Base-by-base conservation (phyloP, 768 basidiomycete species). In the Hypsizygus marmoreus region DNA sequence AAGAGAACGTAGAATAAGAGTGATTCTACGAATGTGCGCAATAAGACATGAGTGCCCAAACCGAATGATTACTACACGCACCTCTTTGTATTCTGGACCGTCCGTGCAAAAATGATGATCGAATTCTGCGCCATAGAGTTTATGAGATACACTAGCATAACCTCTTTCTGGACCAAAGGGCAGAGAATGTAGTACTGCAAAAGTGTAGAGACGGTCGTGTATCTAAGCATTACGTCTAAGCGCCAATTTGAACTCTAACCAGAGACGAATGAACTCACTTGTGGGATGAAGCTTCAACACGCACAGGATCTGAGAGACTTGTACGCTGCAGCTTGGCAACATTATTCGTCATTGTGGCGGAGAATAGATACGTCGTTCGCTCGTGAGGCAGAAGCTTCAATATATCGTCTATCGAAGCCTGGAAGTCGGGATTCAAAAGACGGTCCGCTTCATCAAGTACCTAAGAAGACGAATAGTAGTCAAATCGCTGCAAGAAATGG, bases 401-500 rank as follows among this genome's bases (percentile, higher is more conserved):
- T 57, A 98, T 93, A 71, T 91, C 91, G 70, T 97, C 95, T 56
- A 97, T 90, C 36, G 87, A 86, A 34, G 86, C 83, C 22, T 91
- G 91, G 54, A 97, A 97, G 63, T 97, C 95, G 79, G 97, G 83
- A 65, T 97, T 93, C 34, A 97, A 72, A 22, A 98, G 69, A 37
- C 94, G 80, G 68, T 97, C 95, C 4, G 95, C 95, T 70, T 97
- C 95, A 54, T 97, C 95, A 57, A 98, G 72, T n/a, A 97, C 91
- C 93, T 95, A 53, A 4, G n/a, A n/a, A n/a, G n/a, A n/a, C n/a
- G n/a, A n/a, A n/a, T n/a, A n/a, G n/a, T n/a, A n/a, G n/a, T n/a
- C n/a, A n/a, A n/a, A n/a, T n/a, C n/a, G n/a, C n/a, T n/a, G n/a
- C n/a, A n/a, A n/a, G n/a, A 10, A 20, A n/a, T n/a, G 42, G 47